phyloP scores from a whole-genome alignment of 805 yeast species.

The Schizosaccharomyces cryophilus region DNA sequence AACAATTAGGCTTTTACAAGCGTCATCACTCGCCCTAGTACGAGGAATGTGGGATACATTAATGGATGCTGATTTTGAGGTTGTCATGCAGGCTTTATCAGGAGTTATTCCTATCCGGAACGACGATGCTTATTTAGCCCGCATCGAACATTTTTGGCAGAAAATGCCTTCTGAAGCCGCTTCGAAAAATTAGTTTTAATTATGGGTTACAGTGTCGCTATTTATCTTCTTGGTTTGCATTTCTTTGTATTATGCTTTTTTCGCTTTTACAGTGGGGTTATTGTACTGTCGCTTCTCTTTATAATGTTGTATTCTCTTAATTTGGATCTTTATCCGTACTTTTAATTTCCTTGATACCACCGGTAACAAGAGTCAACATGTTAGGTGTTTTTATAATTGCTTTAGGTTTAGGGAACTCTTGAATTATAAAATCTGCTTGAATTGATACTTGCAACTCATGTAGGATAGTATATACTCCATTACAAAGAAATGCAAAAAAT shows the following conservation, averaged over 20 bases:
- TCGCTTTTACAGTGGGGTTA: no score
- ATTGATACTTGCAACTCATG: no score
- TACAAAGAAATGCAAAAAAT: no score
- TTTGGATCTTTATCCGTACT: background rate
- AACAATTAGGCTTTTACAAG: background rate
- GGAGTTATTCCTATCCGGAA: background rate
- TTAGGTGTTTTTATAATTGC: background rate
- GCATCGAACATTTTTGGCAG: background rate
- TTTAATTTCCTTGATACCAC: background rate
- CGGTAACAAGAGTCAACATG: background rate
- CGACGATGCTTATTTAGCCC: background rate
- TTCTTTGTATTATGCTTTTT: no score
- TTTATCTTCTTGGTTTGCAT: background rate
- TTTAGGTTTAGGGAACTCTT: no score
- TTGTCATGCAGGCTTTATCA: background rate
- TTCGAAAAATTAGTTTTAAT: background rate
- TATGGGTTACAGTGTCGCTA: background rate
- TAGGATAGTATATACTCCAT: no score
- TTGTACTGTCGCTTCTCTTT: background rate
- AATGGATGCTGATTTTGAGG: conserved; percentile 1
- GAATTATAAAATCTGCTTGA: no score
- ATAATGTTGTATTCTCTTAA: background rate
- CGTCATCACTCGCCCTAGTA: background rate
- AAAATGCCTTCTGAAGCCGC: background rate
- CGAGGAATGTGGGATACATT: background rate